A percentile compares a stretch with the other conserved stretches of the same genome.
phyloP scores from a whole-genome alignment of 306 rosid species.

The Crotalaria pallida region DNA sequence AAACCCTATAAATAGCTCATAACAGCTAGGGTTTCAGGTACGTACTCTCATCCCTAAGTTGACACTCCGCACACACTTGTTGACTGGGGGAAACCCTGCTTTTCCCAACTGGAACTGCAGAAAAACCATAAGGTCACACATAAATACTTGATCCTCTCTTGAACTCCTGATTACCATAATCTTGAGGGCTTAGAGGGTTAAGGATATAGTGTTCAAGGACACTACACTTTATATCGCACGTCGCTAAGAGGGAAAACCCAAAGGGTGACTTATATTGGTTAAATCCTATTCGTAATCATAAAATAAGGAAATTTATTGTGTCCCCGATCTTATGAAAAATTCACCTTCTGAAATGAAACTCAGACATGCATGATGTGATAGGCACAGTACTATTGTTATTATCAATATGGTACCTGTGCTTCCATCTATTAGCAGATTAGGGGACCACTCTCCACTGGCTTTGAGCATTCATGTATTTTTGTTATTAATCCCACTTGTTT shows the following conservation, averaged over 20 bases:
- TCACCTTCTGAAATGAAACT: background rate
- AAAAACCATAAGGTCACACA: no score
- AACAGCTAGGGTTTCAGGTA: no score
- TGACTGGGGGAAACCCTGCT: no score
- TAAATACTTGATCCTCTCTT: no score
- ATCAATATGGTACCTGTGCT: conserved; percentile 23
- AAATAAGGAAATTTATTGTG: background rate
- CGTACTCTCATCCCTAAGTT: no score
- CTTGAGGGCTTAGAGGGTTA: no score
- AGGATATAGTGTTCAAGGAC: no score
- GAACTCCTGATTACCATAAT: no score
- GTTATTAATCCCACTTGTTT: conserved; percentile 29
- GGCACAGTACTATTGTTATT: conserved; percentile 21
- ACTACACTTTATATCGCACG: conserved; percentile 27
- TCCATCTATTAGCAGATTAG: conserved; percentile 28
- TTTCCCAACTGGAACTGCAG: no score
- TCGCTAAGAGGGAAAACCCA: conserved; percentile 14
- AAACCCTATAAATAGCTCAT: no score
- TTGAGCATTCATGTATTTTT: conserved; percentile 31
- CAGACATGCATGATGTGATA: conserved; percentile 32
- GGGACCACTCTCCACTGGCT: conserved; percentile 32
- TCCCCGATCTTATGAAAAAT: background rate
- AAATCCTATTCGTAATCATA: background rate
- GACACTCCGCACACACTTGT: no score
- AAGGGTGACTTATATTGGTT: background rate